These are phyloP conservation scores for Cutaneotrichosporon cavernicola DNA, from an alignment of 1,284 basidiomycete genomes.

Conservation along the genomic window DNA sequence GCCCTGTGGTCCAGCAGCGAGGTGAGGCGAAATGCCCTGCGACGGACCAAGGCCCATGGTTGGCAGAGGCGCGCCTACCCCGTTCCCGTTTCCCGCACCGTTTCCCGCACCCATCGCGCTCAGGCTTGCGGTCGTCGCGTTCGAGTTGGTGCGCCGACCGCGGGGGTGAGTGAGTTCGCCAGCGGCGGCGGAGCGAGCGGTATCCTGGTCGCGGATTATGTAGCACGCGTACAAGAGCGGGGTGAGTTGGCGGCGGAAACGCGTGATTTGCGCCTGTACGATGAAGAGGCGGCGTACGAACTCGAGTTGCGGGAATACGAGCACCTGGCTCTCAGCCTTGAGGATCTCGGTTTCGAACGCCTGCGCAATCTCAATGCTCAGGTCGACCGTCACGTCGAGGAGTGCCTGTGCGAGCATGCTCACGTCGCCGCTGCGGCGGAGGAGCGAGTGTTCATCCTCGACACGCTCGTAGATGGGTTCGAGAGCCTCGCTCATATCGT, in stretches of 20 bases:
- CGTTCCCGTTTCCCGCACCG: no score
- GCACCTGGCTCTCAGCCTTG: conserved; percentile 49
- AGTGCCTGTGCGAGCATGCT: conserved; percentile 53
- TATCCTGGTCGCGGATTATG: conserved; percentile 51
- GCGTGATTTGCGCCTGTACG: conserved; percentile 51
- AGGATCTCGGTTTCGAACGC: conserved; percentile 53
- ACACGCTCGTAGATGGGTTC: conserved; percentile 50
- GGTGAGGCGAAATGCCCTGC: conserved; percentile 7
- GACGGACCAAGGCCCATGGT: conserved; percentile 1
- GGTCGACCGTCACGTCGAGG: conserved; percentile 48
- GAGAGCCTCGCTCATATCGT: conserved; percentile 43
- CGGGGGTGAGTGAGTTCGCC: conserved; percentile 16
- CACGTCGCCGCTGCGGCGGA: conserved; percentile 49
- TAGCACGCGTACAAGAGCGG: conserved; percentile 48
- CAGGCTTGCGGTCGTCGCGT: neutral
- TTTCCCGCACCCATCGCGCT: neutral
- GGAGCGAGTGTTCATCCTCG: conserved; percentile 47
- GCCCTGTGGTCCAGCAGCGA: conserved; percentile 7
- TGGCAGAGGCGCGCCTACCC: neutral
- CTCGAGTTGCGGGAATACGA: conserved; percentile 50
- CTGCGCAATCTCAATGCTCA: conserved; percentile 49
- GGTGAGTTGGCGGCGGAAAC: conserved; percentile 46
- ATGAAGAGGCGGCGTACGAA: conserved; percentile 52
- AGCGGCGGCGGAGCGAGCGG: conserved; percentile 42
- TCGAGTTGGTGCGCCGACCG: neutral